Evolutionary conservation across 2,329 filamentous ascomycete species (phyloP).

Genomic region (Tolypocladium inflatum): DNA sequence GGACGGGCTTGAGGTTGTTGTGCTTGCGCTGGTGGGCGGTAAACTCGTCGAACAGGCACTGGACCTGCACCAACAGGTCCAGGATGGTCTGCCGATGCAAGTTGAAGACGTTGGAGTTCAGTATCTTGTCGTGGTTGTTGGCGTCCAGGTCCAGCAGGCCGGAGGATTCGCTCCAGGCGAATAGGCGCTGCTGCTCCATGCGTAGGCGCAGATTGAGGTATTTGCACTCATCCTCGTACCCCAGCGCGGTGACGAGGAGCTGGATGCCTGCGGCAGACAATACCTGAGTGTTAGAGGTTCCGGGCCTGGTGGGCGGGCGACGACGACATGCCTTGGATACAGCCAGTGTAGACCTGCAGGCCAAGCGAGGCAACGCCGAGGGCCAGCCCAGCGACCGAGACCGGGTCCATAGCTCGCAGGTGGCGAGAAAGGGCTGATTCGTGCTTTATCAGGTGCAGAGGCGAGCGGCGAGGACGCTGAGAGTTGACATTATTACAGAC

Average conservation of each 20-base stretch:
- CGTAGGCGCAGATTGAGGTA: conserved; percentile 38
- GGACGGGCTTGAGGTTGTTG: conserved; percentile 21
- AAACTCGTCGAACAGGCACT: conserved; percentile 37
- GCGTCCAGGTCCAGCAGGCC: conserved; percentile 34
- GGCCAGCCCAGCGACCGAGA: conserved; percentile 31
- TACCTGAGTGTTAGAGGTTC: neutral
- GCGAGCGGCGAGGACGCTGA: neutral
- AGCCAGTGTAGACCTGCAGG: conserved; percentile 35
- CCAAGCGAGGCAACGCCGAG: conserved; percentile 35
- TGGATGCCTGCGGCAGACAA: conserved; percentile 27
- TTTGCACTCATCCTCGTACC: conserved; percentile 36
- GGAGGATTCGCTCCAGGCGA: conserved; percentile 39
- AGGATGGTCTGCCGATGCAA: conserved; percentile 39
- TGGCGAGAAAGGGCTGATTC: neutral
- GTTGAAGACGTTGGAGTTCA: conserved; percentile 37
- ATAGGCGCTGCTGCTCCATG: conserved; percentile 40
- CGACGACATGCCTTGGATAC: conserved; percentile 28
- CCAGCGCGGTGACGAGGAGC: conserved; percentile 35
- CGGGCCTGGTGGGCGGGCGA: neutral
- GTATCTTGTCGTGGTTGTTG: conserved; percentile 29
- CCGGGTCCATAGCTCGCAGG: conserved; percentile 27
- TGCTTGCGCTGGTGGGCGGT: conserved; percentile 30
- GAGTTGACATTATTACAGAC: neutral
- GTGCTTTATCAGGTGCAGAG: neutral
- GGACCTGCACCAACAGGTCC: conserved; percentile 36